Evolutionary conservation across 768 basidiomycete species (phyloP).

Genomic region (Boletus subparvulus): DNA sequence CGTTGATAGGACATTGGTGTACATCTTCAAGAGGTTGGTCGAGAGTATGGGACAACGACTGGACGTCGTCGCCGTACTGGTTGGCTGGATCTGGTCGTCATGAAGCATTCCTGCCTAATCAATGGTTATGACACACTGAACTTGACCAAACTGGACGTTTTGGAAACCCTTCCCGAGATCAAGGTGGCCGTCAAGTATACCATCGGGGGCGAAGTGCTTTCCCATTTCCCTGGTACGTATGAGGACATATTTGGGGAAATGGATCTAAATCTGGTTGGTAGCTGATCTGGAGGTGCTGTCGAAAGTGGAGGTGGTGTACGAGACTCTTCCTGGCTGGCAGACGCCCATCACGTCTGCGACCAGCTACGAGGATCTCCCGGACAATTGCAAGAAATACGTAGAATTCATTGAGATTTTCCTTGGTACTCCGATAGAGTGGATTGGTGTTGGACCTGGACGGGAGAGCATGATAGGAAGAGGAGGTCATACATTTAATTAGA

Average conservation of each 20-base stretch:
- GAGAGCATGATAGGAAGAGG: conserved; percentile 64
- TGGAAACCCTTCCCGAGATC: conserved; percentile 83
- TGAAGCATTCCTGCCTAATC: conserved; percentile 89
- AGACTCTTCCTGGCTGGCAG: conserved; percentile 91
- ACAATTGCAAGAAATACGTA: conserved; percentile 82
- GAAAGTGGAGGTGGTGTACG: conserved; percentile 81
- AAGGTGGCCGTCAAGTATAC: conserved; percentile 83
- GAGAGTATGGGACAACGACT: conserved; percentile 90
- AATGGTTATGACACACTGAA: conserved; percentile 95
- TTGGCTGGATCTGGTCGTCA: conserved; percentile 95
- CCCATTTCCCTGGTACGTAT: conserved; percentile 81
- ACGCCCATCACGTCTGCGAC: conserved; percentile 62
- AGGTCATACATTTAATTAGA: conserved; percentile 21
- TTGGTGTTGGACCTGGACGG: conserved; percentile 87
- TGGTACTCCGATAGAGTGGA: conserved; percentile 80
- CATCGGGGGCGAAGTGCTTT: conserved; percentile 72
- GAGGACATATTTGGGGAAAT: not conserved
- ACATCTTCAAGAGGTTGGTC: conserved; percentile 91
- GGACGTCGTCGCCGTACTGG: conserved; percentile 92
- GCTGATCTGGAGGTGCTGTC: conserved; percentile 85
- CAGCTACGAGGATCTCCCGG: conserved; percentile 74
- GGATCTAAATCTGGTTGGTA: conserved; percentile 25
- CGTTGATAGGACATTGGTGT: conserved; percentile 65
- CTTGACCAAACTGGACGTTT: conserved; percentile 93
- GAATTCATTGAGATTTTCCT: conserved; percentile 80